These are phyloP conservation scores for Acacia crassicarpa DNA, from an alignment of 306 rosid genomes.

Conservation along the genomic window DNA sequence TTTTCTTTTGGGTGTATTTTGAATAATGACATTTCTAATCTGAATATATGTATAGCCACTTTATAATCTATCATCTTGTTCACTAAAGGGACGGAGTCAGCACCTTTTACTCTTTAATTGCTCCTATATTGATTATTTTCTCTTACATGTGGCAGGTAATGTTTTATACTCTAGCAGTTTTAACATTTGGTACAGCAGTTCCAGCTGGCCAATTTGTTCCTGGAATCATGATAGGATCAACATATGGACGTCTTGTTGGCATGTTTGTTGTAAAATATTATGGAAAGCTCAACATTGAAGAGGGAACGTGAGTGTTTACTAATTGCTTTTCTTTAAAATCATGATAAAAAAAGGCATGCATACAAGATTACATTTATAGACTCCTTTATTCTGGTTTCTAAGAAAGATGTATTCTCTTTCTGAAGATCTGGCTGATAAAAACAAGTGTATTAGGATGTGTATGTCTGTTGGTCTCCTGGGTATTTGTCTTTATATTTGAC, in stretches of 20 bases:
- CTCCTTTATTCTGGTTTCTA: background rate
- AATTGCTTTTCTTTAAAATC: constrained; percentile 18
- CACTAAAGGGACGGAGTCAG: constrained; percentile 15
- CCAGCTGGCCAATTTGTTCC: constrained; percentile 99
- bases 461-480: background rate
- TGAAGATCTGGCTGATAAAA: background rate
- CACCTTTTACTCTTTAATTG: constrained; percentile 20
- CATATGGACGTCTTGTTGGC: constrained; percentile 91
- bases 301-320: constrained; percentile 84
- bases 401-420: background rate
- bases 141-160: constrained; percentile 66
- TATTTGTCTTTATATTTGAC: background rate
- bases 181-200: constrained; percentile 94
- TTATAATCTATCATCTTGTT: constrained; percentile 27
- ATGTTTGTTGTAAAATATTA: constrained; percentile 85
- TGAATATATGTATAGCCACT: background rate
- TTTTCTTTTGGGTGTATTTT: background rate
- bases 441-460: background rate
- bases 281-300: constrained; percentile 90
- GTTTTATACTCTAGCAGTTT: constrained; percentile 90
- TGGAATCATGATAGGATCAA: constrained; percentile 96
- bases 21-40: background rate
- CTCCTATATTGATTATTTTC: constrained; percentile 22
- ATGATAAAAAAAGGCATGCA: background rate
- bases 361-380: background rate